A percentile compares a stretch with the other conserved stretches of the same genome.
These are phyloP conservation scores for Medicago lupulina DNA, from an alignment of 306 rosid species.

Conservation along the genomic window DNA sequence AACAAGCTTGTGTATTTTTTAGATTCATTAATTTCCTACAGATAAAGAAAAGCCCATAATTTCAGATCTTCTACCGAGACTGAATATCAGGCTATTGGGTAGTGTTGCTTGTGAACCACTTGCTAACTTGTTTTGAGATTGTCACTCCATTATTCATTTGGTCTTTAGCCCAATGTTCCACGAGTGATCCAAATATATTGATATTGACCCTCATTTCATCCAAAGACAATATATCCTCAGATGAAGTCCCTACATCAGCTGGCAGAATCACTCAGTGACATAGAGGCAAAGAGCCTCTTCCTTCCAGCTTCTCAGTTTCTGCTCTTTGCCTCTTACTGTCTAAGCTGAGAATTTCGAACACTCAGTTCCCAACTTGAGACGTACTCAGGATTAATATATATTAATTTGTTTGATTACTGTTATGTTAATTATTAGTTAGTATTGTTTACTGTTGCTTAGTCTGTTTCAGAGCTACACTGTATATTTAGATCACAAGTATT, in stretches of 20 bases:
- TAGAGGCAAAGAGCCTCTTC: not conserved
- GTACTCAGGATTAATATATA: not conserved
- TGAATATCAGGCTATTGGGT: not conserved
- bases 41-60: not conserved
- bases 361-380: not conserved
- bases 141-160: not conserved
- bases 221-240: not conserved
- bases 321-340: not conserved
- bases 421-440: not conserved
- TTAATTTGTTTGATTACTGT: not conserved
- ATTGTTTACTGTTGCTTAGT: not conserved
- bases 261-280: not conserved
- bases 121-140: slow-evolving; percentile 9
- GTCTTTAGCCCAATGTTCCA: not conserved
- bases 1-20: no score
- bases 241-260: not conserved
- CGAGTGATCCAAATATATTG: not conserved
- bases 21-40: no score
- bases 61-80: not conserved
- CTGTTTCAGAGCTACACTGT: slow-evolving; percentile 2
- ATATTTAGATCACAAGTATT: slow-evolving; percentile 13
- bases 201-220: not conserved
- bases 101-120: not conserved
- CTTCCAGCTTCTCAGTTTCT: not conserved
- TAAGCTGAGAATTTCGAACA: not conserved